Evolutionary conservation across 140 eudicot genomes (phyloP), one percentile per base, ranked within the genome.

Genomic region (Ambrosia hybrid): DNA sequence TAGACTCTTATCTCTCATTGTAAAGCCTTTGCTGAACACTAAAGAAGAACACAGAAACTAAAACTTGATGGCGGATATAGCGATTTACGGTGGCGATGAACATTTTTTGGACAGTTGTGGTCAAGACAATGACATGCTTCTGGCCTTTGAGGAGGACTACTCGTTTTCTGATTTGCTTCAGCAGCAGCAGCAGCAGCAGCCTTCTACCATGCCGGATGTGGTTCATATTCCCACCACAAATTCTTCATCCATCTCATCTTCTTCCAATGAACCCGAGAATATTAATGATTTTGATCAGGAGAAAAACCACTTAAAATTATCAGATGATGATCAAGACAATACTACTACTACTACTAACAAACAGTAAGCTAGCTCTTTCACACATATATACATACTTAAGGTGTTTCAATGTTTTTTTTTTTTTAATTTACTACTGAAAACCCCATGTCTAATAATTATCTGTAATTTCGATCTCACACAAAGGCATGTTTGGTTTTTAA

Each of bases 181-280:
- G 51, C 26, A 21, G 26, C 26, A 4, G n/a, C 51, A 45, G 51
- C 51, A 45, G 51, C 51, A 45, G 51, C 26, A 21, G 26, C 26
- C 26, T 45, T 45, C 79, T 13, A 3, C 78, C 45, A 55, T 62
- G 71, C 68, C 74, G 52, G 90, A 84, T 59, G 79, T 76, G 78
- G 83, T 72, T 4, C 81, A 75, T 51, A 81, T 87, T 65, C 91
- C 87, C 51, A 76, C 83, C 0, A 81, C 95, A 8, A 83, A 83
- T 65, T 90, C 95, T 0, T 67, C 84, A 2, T 85, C 94, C 5
- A 72, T 87, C 36, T 90, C 95, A 55, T 83, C 91, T n/a, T 85
- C 95, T 8, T 87, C 96, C 0, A 77, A 71, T 4, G 94, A 89
- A 38, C 85, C 73, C 52, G 63, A 71, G 9, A 85, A 79, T 79